Evolutionary conservation across 1,284 basidiomycete species (phyloP).

Genomic region (Sporisorium sorghi): DNA sequence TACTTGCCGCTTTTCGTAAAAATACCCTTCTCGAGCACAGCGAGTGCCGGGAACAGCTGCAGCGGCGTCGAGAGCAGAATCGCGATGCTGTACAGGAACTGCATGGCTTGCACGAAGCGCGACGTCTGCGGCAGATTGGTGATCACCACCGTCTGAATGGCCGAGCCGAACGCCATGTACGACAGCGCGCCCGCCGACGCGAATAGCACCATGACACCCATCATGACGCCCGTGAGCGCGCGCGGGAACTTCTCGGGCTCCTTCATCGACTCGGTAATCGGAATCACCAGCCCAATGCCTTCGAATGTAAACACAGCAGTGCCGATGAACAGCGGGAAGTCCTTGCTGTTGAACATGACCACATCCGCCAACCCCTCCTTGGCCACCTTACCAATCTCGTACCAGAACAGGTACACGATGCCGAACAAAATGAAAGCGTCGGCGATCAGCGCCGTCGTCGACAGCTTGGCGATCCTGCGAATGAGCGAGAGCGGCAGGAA

Average conservation of each 20-base stretch:
- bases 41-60: constrained; percentile 90
- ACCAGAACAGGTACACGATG: constrained; percentile 70
- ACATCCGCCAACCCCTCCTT: constrained; percentile 75
- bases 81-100: constrained; percentile 74
- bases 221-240: constrained; percentile 90
- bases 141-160: constrained; percentile 92
- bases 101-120: constrained; percentile 88
- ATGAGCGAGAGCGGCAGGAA: constrained; percentile 73
- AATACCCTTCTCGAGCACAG: constrained; percentile 96
- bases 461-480: constrained; percentile 76
- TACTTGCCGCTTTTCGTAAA: constrained; percentile 87
- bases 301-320: constrained; percentile 99
- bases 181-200: constrained; percentile 88
- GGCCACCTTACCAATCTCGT: constrained; percentile 61
- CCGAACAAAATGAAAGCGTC: constrained; percentile 95
- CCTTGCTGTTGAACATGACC: constrained; percentile 85
- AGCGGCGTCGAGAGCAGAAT: constrained; percentile 94
- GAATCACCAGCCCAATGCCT: constrained; percentile 95
- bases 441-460: constrained; percentile 89
- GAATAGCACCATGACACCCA: constrained; percentile 81
- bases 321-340: constrained; percentile 91
- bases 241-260: constrained; percentile 90
- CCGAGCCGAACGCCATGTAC: constrained; percentile 87
- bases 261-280: constrained; percentile 93
- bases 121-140: constrained; percentile 89